phyloP scores from a whole-genome alignment of 495 filamentous ascomycete genomes.

The Margaritispora aquatica region DNA sequence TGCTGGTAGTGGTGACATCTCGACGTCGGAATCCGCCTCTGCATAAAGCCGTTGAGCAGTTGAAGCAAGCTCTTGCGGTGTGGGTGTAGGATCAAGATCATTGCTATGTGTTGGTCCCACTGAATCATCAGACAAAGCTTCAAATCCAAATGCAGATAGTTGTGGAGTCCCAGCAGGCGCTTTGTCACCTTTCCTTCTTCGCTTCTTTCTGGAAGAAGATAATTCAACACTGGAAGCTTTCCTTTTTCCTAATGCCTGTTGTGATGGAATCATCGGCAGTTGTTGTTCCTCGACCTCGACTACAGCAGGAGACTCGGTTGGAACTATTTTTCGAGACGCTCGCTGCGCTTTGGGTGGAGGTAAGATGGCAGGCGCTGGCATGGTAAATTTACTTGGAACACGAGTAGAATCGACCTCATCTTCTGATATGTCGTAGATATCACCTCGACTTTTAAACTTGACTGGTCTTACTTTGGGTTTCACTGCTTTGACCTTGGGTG shows the following conservation, averaged over 20 bases:
- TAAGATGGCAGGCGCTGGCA: neutral
- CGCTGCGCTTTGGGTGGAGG: neutral
- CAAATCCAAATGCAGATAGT: constrained; percentile 6
- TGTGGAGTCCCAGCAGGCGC: neutral
- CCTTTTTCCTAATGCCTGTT: constrained; percentile 19
- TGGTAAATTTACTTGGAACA: neutral
- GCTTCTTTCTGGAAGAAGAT: constrained; percentile 2
- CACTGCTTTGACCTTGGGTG: neutral
- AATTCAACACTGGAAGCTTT: constrained; percentile 10
- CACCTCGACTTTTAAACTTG: neutral
- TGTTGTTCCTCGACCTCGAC: neutral
- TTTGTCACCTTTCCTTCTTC: constrained; percentile 2
- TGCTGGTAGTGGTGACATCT: constrained; percentile 8
- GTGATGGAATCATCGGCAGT: constrained; percentile 9
- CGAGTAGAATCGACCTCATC: neutral
- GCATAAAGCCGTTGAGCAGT: neutral
- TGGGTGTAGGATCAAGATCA: neutral
- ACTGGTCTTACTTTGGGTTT: neutral
- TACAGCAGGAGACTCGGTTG: neutral
- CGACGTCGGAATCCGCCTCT: neutral
- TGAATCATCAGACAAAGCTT: neutral
- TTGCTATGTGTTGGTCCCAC: neutral
- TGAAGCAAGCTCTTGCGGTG: neutral
- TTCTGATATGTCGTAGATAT: neutral
- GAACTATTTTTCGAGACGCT: neutral